Conservation (phyloP, 345 rosid species). For the Populus davidiana region DNA sequence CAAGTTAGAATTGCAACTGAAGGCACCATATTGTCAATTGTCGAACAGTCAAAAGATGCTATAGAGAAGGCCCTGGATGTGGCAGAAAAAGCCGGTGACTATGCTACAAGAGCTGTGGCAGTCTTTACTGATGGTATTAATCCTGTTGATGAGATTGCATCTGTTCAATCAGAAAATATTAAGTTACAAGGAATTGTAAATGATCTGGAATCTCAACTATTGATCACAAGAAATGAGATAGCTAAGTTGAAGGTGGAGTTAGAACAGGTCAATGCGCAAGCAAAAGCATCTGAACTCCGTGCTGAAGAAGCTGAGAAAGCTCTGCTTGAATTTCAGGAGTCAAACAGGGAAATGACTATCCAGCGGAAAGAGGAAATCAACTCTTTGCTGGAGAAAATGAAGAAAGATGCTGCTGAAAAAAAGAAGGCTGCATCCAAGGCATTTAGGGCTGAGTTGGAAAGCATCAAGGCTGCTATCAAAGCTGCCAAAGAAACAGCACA, state of each 20-base stretch:
- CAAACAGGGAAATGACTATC: constrained; percentile 25
- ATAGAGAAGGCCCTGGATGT: constrained; percentile 37
- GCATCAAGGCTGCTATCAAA: constrained; percentile 35
- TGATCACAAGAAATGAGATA: constrained; percentile 30
- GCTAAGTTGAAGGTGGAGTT: constrained; percentile 40
- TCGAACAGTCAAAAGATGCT: constrained; percentile 46
- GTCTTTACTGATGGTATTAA: constrained; percentile 16
- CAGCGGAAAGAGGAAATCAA: constrained; percentile 33
- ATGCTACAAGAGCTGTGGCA: constrained; percentile 34
- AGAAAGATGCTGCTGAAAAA: constrained; percentile 31
- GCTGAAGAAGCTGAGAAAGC: constrained; percentile 39
- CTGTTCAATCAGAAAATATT: constrained; percentile 32
- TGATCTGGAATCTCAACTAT: constrained; percentile 38
- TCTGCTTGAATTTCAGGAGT: constrained; percentile 41
- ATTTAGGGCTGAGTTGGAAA: constrained; percentile 35
- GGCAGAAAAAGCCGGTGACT: constrained; percentile 36
- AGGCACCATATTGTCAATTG: constrained; percentile 35
- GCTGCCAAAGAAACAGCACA: constrained; percentile 37
- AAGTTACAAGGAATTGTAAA: constrained; percentile 26
- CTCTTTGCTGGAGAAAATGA: constrained; percentile 39
- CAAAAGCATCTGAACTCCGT: constrained; percentile 32
- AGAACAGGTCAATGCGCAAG: constrained; percentile 28
- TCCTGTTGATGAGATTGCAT: constrained; percentile 35
- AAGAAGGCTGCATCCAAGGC: constrained; percentile 28
- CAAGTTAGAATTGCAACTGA: constrained; percentile 41